A percentile compares a stretch with the other conserved stretches of the same genome.
phyloP scores from a whole-genome alignment of 768 basidiomycete species.

The Leccinellum albellum region DNA sequence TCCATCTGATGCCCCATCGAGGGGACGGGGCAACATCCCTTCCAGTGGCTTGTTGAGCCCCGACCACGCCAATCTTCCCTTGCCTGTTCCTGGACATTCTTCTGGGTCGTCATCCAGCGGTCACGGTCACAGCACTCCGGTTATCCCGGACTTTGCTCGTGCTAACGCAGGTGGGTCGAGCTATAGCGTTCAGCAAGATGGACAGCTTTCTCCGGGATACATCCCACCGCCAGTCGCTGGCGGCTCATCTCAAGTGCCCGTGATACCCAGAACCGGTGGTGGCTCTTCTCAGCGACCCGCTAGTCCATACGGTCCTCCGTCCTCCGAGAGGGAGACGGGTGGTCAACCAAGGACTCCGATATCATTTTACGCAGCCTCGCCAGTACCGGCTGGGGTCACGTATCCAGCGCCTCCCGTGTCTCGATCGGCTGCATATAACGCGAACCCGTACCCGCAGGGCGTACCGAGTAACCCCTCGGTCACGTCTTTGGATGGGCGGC shows the following conservation, averaged over 20 bases:
- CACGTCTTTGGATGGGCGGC: slow-evolving; percentile 23
- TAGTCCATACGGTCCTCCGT: slow-evolving; percentile 7
- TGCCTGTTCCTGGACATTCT: slow-evolving; percentile 23
- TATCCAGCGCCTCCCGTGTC: slow-evolving; percentile 30
- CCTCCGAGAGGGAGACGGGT: slow-evolving; percentile 19
- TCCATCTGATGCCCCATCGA: slow-evolving; percentile 32
- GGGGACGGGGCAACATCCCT: slow-evolving; percentile 14
- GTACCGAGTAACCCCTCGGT: slow-evolving; percentile 15
- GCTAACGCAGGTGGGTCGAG: slow-evolving; percentile 11
- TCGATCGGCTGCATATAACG: slow-evolving; percentile 18
- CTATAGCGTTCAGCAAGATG: slow-evolving; percentile 8
- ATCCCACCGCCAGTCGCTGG: background rate
- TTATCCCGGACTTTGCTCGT: slow-evolving; percentile 9
- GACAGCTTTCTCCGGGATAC: slow-evolving; percentile 15
- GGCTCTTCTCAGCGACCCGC: slow-evolving; percentile 10
- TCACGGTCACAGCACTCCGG: slow-evolving; percentile 14
- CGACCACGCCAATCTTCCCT: slow-evolving; percentile 28
- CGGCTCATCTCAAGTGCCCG: slow-evolving; percentile 17
- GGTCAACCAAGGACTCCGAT: slow-evolving; percentile 20
- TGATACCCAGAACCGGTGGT: slow-evolving; percentile 17
- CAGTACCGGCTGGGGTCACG: slow-evolving; percentile 22
- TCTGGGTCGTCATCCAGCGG: background rate
- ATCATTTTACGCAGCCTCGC: slow-evolving; percentile 24
- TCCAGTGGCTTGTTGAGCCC: slow-evolving; percentile 25
- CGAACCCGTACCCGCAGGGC: background rate